Conservation (phyloP, 495 filamentous ascomycete genomes). For the Aspergillus sclerotioniger region DNA sequence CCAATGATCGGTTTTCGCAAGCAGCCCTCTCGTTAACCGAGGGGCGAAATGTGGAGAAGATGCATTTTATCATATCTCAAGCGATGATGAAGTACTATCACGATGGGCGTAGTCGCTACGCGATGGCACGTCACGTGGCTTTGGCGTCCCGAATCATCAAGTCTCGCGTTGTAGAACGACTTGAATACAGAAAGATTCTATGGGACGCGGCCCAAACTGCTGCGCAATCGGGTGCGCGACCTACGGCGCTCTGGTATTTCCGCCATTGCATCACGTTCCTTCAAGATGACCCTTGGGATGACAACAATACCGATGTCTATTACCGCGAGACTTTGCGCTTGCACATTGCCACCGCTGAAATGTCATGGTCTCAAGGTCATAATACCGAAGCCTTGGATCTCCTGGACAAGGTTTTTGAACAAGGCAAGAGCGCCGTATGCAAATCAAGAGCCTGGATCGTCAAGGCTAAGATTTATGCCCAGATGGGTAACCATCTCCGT, state of each 20-base stretch:
- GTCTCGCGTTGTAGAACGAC: conserved; percentile 53
- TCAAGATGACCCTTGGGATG: conserved; percentile 75
- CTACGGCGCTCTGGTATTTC: conserved; percentile 77
- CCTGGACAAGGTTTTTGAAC: conserved; percentile 60
- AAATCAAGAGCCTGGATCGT: conserved; percentile 78
- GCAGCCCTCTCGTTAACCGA: conserved; percentile 69
- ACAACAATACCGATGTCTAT: conserved; percentile 64
- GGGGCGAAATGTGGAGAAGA: conserved; percentile 63
- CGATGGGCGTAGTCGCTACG: conserved; percentile 60
- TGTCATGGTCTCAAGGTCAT: conserved; percentile 71
- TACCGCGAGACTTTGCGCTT: conserved; percentile 82
- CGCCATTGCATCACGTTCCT: conserved; percentile 71
- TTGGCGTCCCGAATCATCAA: conserved; percentile 71
- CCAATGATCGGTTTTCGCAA: conserved; percentile 78
- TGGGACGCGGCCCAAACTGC: conserved; percentile 74
- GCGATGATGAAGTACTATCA: conserved; percentile 69
- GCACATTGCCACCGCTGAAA: conserved; percentile 75
- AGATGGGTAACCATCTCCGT: conserved; percentile 63
- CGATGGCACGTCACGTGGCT: conserved; percentile 72
- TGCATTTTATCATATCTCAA: conserved; percentile 86
- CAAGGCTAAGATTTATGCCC: conserved; percentile 71
- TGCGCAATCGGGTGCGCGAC: conserved; percentile 73
- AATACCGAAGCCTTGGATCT: conserved; percentile 61
- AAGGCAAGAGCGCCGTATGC: conserved; percentile 66
- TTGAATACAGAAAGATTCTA: conserved; percentile 67